Base-by-base conservation (phyloP, 306 rosid species). In the Citrullus amarus region DNA sequence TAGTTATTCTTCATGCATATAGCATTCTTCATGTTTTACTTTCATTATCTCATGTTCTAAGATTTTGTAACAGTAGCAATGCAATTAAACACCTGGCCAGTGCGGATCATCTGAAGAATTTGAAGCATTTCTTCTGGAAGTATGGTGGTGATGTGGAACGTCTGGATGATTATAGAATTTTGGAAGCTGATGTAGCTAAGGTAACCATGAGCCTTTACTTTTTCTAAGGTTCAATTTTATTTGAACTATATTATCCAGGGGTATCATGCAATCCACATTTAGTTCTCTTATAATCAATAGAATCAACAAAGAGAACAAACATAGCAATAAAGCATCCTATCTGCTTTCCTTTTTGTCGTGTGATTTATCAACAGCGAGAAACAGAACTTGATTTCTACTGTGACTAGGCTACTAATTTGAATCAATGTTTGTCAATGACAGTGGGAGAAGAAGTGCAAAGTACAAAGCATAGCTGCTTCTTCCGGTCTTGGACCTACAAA, bases 61-160 rank as follows among this genome's bases (percentile, higher is more conserved):
- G 59, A 51, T 79, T 51, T 8, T 59, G 36, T 72, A 74, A 38
- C 88, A 95, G 99, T 82, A 85, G 76, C 68, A 87, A 88, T 86
- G 97, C 90, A 1, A 91, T 95, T 79, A 85, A 72, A 76, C 99
- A 92, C 84, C 84, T 95, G 16, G 92, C 97, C 10, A 87, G 90
- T 72, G 84, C 36, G 4, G 85, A 83, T 78, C 99, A 95, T 58
- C 66, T 90, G 80, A 90, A 91, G 87, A 88, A 86, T 86, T 83
- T 91, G 92, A 95, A 90, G 91, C 97, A 90, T 65, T 91, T 92
- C 67, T 81, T 88, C 62, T 92, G 99, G 97, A 92, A 95, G 81
- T 79, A 91, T 48, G 97, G 97, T 65, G 96, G 86, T 20, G 62
- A 81, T 53, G 34, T 62, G 86, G 88, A 86, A 62, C 85, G 78